Base-by-base conservation (phyloP, 495 filamentous ascomycete species). In the Penicillium parvum region DNA sequence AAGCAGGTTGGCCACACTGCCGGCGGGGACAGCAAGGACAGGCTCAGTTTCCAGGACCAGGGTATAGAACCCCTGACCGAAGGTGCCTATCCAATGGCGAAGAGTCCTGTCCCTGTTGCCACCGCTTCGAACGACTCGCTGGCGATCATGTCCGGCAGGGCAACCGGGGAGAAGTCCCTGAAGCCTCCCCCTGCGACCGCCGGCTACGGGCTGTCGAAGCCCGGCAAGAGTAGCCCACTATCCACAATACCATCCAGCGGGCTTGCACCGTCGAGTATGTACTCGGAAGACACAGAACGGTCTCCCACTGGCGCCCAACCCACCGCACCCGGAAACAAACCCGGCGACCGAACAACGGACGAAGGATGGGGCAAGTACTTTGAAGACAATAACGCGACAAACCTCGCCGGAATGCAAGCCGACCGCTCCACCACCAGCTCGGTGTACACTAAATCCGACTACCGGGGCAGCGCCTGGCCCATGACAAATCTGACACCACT, bases 321-420 rank as follows among this genome's bases (percentile, higher is more conserved):
- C 18, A 32, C 51, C 2, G 32, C 26, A 1, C 39, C 29, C 5
- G 50, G 43, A 4, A 51, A 55, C 19, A 48, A 53, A 18, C 52
- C 65, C 20, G 69, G 71, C 11, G 72, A 79, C 44, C 74, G 76
- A 7, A 69, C 63, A 17, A 70, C 71, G 2, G 64, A 74, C 35
- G 79, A 75, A 50, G 79, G 80, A 32, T 84, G 80, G 80, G 69
- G 71, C 52, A 69, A 65, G 34, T 80, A 81, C 54, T 84, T 82
- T 52, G 62, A 76, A 32, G 73, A 77, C 41, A 74, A 76, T 32
- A 69, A 58, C 40, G 55, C 66, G 18, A 71, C 67, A 5, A 68
- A 73, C 27, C 54, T 74, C 27, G 65, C 45, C 18, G 53, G 52
- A 20, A 43, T 48, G 47, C 49, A 55, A 16, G 37, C 55, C 18